Conservation (phyloP, 257 asterid genomes). For the Voacanga thouarsii region DNA sequence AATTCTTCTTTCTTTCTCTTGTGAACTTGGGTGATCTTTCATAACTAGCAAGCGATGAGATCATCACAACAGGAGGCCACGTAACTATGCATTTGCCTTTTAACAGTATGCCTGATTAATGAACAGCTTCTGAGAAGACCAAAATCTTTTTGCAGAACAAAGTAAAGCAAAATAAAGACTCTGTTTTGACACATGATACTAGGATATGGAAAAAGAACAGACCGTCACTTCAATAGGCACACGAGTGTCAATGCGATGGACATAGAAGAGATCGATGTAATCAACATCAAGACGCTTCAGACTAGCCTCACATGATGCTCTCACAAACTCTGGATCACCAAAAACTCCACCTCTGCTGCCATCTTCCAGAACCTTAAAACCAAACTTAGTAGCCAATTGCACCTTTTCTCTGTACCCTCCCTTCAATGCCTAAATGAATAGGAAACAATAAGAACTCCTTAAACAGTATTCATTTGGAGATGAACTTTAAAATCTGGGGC, state of each 20-base stretch:
- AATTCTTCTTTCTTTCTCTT: no score
- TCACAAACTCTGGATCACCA: slow-evolving; percentile 17
- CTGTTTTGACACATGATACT: background rate
- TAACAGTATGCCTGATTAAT: no score
- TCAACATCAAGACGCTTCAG: slow-evolving; percentile 21
- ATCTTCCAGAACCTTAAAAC: background rate
- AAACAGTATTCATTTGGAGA: no score
- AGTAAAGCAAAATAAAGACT: no score
- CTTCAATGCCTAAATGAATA: slow-evolving; percentile 17
- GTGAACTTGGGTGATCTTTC: no score
- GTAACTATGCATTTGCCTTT: no score
- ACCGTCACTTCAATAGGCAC: slow-evolving; percentile 26
- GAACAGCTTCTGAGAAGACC: no score
- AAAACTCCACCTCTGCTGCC: slow-evolving; percentile 3
- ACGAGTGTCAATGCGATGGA: slow-evolving; percentile 21
- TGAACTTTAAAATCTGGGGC: no score
- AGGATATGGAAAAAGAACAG: background rate
- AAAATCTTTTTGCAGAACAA: no score
- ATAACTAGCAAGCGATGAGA: no score
- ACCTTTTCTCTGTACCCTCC: slow-evolving; percentile 24
- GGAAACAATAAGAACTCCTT: no score
- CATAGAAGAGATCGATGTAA: slow-evolving; percentile 24
- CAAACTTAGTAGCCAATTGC: slow-evolving; percentile 26
- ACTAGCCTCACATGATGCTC: slow-evolving; percentile 24
- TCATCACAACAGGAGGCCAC: no score